phyloP scores from a whole-genome alignment of 352 stramenopile species.

The Aphanomyces stellatus region DNA sequence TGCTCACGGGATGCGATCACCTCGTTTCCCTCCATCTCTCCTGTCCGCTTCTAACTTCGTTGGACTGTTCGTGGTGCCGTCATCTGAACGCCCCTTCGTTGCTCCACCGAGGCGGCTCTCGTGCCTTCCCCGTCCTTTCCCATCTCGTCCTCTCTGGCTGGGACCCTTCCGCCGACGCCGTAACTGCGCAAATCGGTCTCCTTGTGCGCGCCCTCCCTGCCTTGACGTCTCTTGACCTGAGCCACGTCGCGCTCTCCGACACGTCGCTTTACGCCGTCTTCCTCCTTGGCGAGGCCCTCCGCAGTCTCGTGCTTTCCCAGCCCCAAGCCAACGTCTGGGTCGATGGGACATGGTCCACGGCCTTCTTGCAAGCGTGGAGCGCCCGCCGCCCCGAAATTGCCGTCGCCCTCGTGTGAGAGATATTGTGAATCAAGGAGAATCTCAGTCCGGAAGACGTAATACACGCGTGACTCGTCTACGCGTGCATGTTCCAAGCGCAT shows the following conservation, averaged over 20 bases:
- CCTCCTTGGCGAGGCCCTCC: neutral
- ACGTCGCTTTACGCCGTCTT: neutral
- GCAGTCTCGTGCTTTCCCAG: neutral
- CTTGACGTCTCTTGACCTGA: neutral
- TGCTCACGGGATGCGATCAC: neutral
- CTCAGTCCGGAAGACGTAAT: neutral
- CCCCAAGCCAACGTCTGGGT: constrained; percentile 4
- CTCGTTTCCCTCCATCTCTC: neutral
- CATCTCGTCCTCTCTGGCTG: neutral
- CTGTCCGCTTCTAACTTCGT: neutral
- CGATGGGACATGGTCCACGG: neutral
- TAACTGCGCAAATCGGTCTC: neutral
- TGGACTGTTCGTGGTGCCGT: neutral
- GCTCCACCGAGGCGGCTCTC: neutral
- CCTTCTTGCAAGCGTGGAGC: neutral
- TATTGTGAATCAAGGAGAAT: neutral
- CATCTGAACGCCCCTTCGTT: neutral
- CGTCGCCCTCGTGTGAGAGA: neutral
- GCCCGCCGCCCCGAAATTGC: neutral
- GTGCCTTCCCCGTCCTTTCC: neutral
- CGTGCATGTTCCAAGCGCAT: neutral
- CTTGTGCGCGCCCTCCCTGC: neutral
- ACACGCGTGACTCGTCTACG: neutral
- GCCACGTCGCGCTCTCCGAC: neutral
- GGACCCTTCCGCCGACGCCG: neutral